Conservation (phyloP, 2,329 filamentous ascomycete genomes). For the Hypoxylon sp. region DNA sequence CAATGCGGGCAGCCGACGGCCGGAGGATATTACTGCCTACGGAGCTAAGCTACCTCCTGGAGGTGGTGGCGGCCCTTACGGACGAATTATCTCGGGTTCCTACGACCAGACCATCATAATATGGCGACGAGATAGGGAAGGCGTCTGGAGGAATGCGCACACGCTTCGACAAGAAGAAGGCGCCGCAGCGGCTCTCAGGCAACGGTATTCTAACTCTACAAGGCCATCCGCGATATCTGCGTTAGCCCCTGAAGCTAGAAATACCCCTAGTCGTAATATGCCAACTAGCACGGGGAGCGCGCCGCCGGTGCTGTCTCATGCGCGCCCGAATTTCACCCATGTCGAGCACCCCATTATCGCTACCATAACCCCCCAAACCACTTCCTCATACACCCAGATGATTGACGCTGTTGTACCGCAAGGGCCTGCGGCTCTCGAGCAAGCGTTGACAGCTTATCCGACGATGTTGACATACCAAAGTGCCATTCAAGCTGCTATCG, state of each 20-base stretch:
- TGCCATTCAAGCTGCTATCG: conserved; percentile 65
- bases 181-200: conserved; percentile 61
- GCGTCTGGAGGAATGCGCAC: conserved; percentile 84
- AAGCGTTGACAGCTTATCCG: conserved; percentile 61
- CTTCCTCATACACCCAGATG: conserved; percentile 61
- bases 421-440: conserved; percentile 61
- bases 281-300: conserved; percentile 45
- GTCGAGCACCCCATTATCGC: conserved; percentile 52
- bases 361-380: conserved; percentile 52
- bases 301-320: conserved; percentile 46
- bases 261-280: conserved; percentile 30
- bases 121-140: conserved; percentile 88
- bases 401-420: conserved; percentile 67
- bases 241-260: conserved; percentile 16
- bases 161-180: conserved; percentile 81
- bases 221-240: conserved; percentile 35
- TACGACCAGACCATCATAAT: conserved; percentile 97
- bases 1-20: conserved; percentile 80
- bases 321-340: conserved; percentile 47
- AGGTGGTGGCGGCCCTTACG: conserved; percentile 88
- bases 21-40: conserved; percentile 80
- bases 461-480: conserved; percentile 62
- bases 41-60: conserved; percentile 91
- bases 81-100: conserved; percentile 95
- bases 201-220: conserved; percentile 29